These are phyloP conservation scores for Stephanocyclus meneghinianus DNA, from an alignment of 352 stramenopile genomes.

Conservation along the genomic window DNA sequence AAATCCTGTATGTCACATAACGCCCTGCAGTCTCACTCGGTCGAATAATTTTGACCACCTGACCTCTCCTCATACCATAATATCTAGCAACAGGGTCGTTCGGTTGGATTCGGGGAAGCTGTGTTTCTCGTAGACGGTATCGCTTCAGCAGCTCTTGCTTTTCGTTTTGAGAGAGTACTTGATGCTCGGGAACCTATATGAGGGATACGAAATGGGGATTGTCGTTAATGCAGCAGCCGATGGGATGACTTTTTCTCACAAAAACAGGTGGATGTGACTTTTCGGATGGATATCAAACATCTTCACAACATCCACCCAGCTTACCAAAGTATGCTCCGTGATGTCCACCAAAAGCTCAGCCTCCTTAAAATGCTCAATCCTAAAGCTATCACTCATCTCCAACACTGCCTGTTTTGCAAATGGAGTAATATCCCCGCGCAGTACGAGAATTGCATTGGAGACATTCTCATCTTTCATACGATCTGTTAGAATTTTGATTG, in stretches of 20 bases:
- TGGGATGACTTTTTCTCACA: not conserved
- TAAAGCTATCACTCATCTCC: constrained; percentile 88
- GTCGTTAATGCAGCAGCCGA: constrained; percentile 1
- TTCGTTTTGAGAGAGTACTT: constrained; percentile 94
- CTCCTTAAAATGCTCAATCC: constrained; percentile 97
- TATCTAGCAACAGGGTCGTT: constrained; percentile 98
- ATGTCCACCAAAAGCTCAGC: constrained; percentile 99
- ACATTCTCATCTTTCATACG: constrained; percentile 97
- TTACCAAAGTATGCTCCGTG: constrained; percentile 98
- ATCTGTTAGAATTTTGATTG: constrained; percentile 91
- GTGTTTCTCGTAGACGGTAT: constrained; percentile 98
- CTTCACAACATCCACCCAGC: not conserved
- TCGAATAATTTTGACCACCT: constrained; percentile 99
- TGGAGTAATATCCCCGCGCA: constrained; percentile 92
- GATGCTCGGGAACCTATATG: constrained; percentile 89
- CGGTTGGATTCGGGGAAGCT: constrained; percentile 98
- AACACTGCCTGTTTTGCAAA: constrained; percentile 96
- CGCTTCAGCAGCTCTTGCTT: constrained; percentile 97
- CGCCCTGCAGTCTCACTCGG: constrained; percentile 97
- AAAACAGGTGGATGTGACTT: not conserved
- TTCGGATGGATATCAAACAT: not conserved
- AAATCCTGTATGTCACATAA: constrained; percentile 99
- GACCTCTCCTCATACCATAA: constrained; percentile 93
- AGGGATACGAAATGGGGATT: not conserved
- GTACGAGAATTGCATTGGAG: constrained; percentile 96